Conservation (phyloP, 2,329 filamentous ascomycete genomes). For the Diaporthe citrichinensis region DNA sequence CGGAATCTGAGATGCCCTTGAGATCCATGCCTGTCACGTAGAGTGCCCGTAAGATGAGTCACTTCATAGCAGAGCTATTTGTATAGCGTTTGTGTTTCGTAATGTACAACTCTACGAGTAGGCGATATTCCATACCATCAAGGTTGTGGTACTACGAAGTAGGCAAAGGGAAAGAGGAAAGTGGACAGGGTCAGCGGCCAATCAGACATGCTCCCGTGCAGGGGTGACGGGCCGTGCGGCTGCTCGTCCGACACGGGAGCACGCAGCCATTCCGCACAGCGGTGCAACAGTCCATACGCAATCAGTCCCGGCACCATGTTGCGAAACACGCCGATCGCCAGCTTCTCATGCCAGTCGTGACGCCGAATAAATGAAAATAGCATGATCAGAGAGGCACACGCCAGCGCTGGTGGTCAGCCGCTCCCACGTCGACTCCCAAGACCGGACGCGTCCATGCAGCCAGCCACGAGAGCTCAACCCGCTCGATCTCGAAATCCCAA, state of each 20-base stretch:
- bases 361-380: not conserved
- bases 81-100: not conserved
- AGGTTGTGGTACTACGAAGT: too few species aligned
- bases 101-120: not conserved
- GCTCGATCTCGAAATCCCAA: not conserved
- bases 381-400: not conserved
- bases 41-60: not conserved
- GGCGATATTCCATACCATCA: too few species aligned
- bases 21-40: not conserved
- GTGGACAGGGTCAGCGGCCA: not conserved
- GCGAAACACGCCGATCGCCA: not conserved
- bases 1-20: not conserved
- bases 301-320: not conserved
- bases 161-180: not conserved
- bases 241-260: constrained; percentile 3
- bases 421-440: too few species aligned
- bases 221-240: constrained; percentile 27
- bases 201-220: constrained; percentile 25
- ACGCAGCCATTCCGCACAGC: constrained; percentile 31
- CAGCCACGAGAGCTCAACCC: not conserved
- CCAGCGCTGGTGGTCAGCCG: not conserved
- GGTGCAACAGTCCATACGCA: constrained; percentile 17
- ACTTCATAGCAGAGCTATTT: too few species aligned
- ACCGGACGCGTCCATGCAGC: not conserved
- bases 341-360: not conserved